Percentiles rank a stretch among this genome's conserved stretches.
These are phyloP conservation scores for Pelargonium myrrhifolium DNA, from an alignment of 441 rosid species.

Conservation along the genomic window DNA sequence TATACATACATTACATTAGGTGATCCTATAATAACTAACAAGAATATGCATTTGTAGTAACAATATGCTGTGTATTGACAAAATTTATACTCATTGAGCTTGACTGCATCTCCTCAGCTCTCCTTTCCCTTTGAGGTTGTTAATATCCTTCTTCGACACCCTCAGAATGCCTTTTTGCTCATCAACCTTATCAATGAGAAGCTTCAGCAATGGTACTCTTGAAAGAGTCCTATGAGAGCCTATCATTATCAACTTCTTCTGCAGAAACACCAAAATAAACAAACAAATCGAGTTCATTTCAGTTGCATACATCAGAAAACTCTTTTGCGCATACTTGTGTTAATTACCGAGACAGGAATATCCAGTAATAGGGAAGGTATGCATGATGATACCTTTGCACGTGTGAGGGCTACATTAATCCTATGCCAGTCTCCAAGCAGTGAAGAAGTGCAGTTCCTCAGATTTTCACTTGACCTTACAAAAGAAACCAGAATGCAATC, in stretches of 20 bases:
- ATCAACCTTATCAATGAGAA: constrained; percentile 62
- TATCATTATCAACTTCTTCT: constrained; percentile 93
- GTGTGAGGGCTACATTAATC: constrained; percentile 88
- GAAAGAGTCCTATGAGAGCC: constrained; percentile 75
- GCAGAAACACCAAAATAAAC: constrained; percentile 8
- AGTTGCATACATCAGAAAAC: no score
- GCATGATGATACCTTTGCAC: constrained; percentile 67
- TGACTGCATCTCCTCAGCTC: constrained; percentile 30
- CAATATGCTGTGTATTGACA: no score
- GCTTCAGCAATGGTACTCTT: constrained; percentile 71
- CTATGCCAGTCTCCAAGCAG: constrained; percentile 94
- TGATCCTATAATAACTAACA: no score
- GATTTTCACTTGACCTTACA: constrained; percentile 67
- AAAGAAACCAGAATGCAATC: constrained; percentile 85
- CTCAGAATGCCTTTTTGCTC: constrained; percentile 63
- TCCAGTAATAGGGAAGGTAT: not conserved
- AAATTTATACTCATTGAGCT: constrained; percentile 7
- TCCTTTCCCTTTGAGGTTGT: constrained; percentile 5
- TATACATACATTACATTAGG: no score
- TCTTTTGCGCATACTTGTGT: not conserved
- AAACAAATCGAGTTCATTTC: not conserved
- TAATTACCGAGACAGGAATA: not conserved
- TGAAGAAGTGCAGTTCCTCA: constrained; percentile 46
- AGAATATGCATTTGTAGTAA: no score
- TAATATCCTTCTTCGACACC: constrained; percentile 35